Conservation (phyloP, 2,329 filamentous ascomycete genomes). For the Paraphaeosphaeria minitans region DNA sequence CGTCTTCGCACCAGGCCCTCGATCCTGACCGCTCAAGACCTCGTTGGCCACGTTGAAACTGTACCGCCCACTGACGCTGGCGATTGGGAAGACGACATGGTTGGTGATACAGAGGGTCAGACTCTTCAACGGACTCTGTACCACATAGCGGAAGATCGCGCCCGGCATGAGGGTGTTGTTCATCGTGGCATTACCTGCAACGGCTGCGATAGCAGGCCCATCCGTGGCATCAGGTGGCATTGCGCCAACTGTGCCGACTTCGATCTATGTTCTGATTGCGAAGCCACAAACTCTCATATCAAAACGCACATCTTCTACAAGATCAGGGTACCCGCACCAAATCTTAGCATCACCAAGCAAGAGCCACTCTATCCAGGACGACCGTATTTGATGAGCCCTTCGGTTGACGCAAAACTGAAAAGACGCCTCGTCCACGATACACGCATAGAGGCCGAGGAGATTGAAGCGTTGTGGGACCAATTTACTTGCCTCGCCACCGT, state of each 20-base stretch:
- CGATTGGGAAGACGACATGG: constrained; percentile 40
- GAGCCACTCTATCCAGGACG: constrained; percentile 58
- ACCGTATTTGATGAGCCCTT: constrained; percentile 71
- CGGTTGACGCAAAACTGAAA: constrained; percentile 70
- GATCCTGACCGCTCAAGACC: constrained; percentile 5
- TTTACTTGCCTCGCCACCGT: constrained; percentile 92
- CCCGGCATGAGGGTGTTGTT: constrained; percentile 74
- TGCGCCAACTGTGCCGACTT: constrained; percentile 97
- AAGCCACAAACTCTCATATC: constrained; percentile 74
- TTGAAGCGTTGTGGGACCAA: constrained; percentile 95
- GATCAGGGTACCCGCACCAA: constrained; percentile 85
- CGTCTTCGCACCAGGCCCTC: constrained; percentile 27
- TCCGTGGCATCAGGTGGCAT: constrained; percentile 88
- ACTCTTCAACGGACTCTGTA: constrained; percentile 87
- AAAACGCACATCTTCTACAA: constrained; percentile 98
- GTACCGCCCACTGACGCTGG: constrained; percentile 38
- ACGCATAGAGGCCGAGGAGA: constrained; percentile 75
- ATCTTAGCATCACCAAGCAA: constrained; percentile 76
- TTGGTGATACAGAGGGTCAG: constrained; percentile 65
- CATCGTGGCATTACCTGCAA: constrained; percentile 94
- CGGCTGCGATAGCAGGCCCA: constrained; percentile 83
- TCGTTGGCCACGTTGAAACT: constrained; percentile 32
- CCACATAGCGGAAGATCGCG: constrained; percentile 91
- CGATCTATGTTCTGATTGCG: constrained; percentile 92
- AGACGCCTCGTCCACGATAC: constrained; percentile 59